Conservation (phyloP, 441 rosid genomes). For the Syzygium malaccense region DNA sequence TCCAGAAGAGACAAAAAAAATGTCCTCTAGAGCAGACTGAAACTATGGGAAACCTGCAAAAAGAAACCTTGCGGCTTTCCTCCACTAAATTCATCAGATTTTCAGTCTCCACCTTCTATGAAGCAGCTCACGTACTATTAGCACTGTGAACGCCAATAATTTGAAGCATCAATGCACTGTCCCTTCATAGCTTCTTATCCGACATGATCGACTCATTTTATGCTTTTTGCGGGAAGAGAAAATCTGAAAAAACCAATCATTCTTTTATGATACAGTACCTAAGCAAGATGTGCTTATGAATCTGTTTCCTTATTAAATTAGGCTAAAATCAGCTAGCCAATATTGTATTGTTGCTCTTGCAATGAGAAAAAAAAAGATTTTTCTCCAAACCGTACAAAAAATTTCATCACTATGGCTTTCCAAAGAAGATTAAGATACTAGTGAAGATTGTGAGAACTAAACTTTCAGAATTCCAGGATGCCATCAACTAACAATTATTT, state of each 20-base stretch:
- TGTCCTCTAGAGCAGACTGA: neutral
- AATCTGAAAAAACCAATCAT: neutral
- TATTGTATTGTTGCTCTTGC: neutral
- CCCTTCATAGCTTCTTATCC: neutral
- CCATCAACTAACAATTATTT: neutral
- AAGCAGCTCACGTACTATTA: neutral
- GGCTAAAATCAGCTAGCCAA: neutral
- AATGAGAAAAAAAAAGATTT: neutral
- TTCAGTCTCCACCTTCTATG: neutral
- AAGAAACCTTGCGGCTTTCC: neutral
- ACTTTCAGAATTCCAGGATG: neutral
- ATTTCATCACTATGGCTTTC: neutral
- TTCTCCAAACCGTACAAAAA: neutral
- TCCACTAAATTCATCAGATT: neutral
- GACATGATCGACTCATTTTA: neutral
- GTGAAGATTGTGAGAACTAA: neutral
- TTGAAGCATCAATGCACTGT: neutral
- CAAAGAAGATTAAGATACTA: neutral
- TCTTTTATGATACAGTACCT: neutral
- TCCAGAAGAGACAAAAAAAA: neutral
- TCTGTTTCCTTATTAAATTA: neutral
- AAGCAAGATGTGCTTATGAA: neutral
- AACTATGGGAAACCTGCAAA: neutral
- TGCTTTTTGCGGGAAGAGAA: neutral
- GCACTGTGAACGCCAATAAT: neutral